Evolutionary conservation across 306 rosid genomes (phyloP).

Genomic region (Pyrus bretschneideri): DNA sequence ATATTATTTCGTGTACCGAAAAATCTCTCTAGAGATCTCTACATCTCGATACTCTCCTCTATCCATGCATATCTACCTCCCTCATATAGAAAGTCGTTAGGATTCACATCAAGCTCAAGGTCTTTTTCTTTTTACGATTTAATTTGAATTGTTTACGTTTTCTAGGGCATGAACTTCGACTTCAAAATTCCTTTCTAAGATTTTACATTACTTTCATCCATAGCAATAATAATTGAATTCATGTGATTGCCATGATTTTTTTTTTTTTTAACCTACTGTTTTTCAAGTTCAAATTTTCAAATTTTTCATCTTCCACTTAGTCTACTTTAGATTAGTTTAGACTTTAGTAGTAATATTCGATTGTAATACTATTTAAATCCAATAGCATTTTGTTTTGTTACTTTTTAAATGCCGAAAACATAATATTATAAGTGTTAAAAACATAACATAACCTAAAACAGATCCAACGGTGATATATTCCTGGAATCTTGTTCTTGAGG

Average conservation of each 20-base stretch:
- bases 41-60: no score
- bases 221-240: no score
- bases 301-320: no score
- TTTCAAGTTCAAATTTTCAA: no score
- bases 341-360: background rate
- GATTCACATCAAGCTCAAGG: background rate
- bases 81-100: background rate
- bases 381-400: background rate
- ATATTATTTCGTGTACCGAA: no score
- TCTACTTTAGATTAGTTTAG: no score
- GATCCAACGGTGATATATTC: background rate
- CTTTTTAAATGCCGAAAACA: background rate
- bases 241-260: no score
- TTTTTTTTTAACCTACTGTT: no score
- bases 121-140: background rate
- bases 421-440: no score
- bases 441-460: no score
- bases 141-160: background rate
- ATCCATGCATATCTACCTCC: background rate
- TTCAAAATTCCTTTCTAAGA: background rate
- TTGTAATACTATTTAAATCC: background rate
- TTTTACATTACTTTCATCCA: no score
- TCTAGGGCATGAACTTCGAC: background rate
- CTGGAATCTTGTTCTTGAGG: background rate
- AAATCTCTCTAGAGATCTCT: background rate